phyloP scores from a whole-genome alignment of 148 eudicot species.

The Chenopodium album region DNA sequence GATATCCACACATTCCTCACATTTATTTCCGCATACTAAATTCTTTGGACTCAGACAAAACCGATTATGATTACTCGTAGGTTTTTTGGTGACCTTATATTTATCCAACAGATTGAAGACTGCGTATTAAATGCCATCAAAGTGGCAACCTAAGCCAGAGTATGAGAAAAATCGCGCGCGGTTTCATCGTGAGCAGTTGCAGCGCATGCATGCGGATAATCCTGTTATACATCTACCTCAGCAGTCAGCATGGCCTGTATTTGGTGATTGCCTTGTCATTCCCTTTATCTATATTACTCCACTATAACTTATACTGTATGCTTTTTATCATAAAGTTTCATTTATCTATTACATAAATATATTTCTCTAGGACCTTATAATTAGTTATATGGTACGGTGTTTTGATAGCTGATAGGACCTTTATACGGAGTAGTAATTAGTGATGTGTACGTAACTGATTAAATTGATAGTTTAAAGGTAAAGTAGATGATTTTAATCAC shows the following conservation, averaged over 20 bases:
- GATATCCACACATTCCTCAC: too few species aligned
- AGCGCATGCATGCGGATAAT: neutral
- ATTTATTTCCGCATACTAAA: too few species aligned
- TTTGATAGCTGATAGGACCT: too few species aligned
- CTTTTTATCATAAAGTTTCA: neutral
- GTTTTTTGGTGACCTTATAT: neutral
- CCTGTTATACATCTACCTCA: neutral
- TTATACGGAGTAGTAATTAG: too few species aligned
- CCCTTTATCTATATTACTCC: neutral
- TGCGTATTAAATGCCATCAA: neutral
- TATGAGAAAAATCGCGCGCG: neutral
- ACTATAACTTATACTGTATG: neutral
- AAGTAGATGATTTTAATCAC: too few species aligned
- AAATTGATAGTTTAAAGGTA: too few species aligned
- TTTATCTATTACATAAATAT: too few species aligned
- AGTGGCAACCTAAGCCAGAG: neutral
- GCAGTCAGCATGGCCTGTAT: neutral
- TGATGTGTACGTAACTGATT: too few species aligned
- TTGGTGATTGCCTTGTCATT: neutral
- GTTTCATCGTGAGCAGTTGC: neutral
- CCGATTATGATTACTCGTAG: too few species aligned
- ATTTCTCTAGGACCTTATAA: too few species aligned
- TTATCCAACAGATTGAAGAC: neutral
- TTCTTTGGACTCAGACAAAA: too few species aligned
- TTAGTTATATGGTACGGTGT: too few species aligned